Conservation (phyloP, 2,329 filamentous ascomycete species). For the Graphilbum sp. region DNA sequence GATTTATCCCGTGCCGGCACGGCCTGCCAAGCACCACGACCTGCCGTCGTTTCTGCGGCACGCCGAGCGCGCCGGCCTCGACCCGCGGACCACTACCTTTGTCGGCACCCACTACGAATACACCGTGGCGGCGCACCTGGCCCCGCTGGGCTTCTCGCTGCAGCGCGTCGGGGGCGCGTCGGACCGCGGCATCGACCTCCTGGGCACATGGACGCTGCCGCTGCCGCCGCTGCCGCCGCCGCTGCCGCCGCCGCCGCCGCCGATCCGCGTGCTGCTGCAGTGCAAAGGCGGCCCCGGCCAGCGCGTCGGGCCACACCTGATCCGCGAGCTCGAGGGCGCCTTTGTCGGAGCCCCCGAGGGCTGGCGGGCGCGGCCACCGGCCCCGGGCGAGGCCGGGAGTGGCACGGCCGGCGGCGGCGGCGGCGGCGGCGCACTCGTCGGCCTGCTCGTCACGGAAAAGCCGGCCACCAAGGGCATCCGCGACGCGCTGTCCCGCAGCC, state of each 20-base stretch:
- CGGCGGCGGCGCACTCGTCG: slow-evolving; percentile 41
- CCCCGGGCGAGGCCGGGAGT: background rate
- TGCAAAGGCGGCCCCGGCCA: slow-evolving; percentile 46
- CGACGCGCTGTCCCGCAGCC: slow-evolving; percentile 50
- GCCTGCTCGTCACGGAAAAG: slow-evolving; percentile 50
- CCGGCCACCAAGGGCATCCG: slow-evolving; percentile 65
- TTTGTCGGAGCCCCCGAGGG: slow-evolving; percentile 57
- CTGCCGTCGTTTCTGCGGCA: slow-evolving; percentile 50
- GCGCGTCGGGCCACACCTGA: slow-evolving; percentile 36
- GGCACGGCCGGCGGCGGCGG: background rate
- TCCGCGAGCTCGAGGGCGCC: slow-evolving; percentile 68
- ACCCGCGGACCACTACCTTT: slow-evolving; percentile 41
- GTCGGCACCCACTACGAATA: slow-evolving; percentile 69
- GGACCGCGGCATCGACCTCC: slow-evolving; percentile 58
- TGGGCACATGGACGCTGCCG: slow-evolving; percentile 53
- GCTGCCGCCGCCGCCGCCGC: slow-evolving; percentile 9
- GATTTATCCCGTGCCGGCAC: slow-evolving; percentile 27
- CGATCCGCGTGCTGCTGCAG: slow-evolving; percentile 38
- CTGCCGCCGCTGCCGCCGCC: slow-evolving; percentile 1
- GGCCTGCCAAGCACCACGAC: slow-evolving; percentile 39
- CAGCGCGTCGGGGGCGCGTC: slow-evolving; percentile 47
- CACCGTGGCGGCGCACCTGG: slow-evolving; percentile 38
- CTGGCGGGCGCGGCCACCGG: slow-evolving; percentile 32
- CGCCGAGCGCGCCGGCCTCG: slow-evolving; percentile 38
- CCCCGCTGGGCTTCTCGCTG: slow-evolving; percentile 46